Percentiles rank a stretch among this genome's conserved stretches.
Conservation (phyloP, 108 stramenopile genomes). For the Pseudonitzschia multiseries region DNA sequence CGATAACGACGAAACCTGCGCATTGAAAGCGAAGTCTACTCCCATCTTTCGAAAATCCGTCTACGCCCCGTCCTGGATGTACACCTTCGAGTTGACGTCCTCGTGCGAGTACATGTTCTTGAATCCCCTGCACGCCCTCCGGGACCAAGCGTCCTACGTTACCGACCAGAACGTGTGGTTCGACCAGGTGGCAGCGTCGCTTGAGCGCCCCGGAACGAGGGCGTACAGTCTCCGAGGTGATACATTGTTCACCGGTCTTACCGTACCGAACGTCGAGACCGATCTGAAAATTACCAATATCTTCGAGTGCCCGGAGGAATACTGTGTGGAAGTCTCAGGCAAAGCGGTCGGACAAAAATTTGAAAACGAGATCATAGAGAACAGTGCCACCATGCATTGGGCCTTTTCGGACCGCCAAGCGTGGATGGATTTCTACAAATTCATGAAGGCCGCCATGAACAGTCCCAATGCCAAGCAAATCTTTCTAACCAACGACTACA, state of each 20-base stretch:
- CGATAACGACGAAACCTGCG: too few species aligned
- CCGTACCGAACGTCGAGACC: background rate
- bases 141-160: background rate
- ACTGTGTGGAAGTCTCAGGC: background rate
- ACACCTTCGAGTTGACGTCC: background rate
- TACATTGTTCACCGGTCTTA: background rate
- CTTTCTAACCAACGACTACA: background rate
- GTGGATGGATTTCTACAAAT: background rate
- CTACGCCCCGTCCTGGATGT: too few species aligned
- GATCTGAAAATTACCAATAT: background rate
- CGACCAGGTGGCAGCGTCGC: background rate
- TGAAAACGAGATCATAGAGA: background rate
- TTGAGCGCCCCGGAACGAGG: background rate
- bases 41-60: too few species aligned
- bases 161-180: background rate
- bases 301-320: background rate
- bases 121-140: too few species aligned
- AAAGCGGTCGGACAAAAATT: background rate
- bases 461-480: background rate
- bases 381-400: background rate
- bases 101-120: background rate
- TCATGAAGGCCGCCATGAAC: background rate
- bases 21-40: too few species aligned
- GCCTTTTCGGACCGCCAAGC: background rate
- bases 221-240: background rate